phyloP scores from a whole-genome alignment of 2,329 filamentous ascomycete species.

The Xylaria sp. region DNA sequence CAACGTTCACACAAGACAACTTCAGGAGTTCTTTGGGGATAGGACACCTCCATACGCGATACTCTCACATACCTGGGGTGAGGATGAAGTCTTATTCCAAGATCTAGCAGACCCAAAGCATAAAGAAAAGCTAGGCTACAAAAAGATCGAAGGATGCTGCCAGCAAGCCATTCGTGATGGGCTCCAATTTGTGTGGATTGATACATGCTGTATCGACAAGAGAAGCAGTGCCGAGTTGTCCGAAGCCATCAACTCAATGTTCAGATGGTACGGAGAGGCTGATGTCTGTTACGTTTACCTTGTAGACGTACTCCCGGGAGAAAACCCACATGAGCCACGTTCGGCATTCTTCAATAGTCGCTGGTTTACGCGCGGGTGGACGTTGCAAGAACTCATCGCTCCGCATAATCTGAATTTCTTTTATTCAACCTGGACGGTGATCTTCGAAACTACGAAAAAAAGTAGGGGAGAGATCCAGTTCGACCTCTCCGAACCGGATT shows the following conservation, averaged over 20 bases:
- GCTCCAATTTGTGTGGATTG: slow-evolving; percentile 23
- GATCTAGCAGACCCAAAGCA: slow-evolving; percentile 8
- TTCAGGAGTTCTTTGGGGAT: slow-evolving; percentile 25
- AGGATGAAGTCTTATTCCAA: slow-evolving; percentile 24
- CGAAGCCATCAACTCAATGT: slow-evolving; percentile 22
- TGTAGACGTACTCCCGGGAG: slow-evolving; percentile 1
- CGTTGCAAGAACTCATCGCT: slow-evolving; percentile 9
- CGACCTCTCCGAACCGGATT: too few relatives aligned
- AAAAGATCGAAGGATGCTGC: slow-evolving; percentile 26
- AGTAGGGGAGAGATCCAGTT: too few relatives aligned
- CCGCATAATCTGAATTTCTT: slow-evolving; percentile 5
- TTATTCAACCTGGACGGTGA: not conserved
- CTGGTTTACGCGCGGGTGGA: slow-evolving; percentile 9
- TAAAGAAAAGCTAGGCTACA: slow-evolving; percentile 8
- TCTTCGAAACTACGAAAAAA: not conserved
- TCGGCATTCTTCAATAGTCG: not conserved
- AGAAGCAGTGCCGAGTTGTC: slow-evolving; percentile 21
- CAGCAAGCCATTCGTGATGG: slow-evolving; percentile 14
- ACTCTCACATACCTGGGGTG: slow-evolving; percentile 26
- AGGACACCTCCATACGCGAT: slow-evolving; percentile 17
- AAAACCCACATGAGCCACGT: not conserved
- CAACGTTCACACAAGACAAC: slow-evolving; percentile 21
- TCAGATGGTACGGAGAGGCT: slow-evolving; percentile 21
- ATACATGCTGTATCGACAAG: slow-evolving; percentile 32
- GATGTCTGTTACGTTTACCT: slow-evolving; percentile 24